These are phyloP conservation scores for Cladosporium sp. DNA, from an alignment of 2,329 filamentous ascomycete genomes.

Conservation along the genomic window DNA sequence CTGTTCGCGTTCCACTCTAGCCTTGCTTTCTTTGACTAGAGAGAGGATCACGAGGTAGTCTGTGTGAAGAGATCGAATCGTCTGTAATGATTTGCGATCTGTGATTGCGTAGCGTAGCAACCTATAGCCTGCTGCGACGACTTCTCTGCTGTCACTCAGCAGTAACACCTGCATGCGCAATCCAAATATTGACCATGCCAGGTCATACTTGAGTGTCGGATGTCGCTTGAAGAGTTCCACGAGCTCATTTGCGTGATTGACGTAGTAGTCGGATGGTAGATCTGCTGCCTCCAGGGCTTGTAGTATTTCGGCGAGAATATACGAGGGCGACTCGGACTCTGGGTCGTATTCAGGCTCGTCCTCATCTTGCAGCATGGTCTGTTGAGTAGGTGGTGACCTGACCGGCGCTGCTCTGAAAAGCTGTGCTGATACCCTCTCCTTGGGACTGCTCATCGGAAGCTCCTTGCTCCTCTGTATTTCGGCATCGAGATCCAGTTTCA, in stretches of 20 bases:
- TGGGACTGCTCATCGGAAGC: slow-evolving; percentile 45
- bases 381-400: slow-evolving; percentile 50
- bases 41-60: slow-evolving; percentile 92
- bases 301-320: slow-evolving; percentile 83
- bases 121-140: slow-evolving; percentile 90
- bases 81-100: slow-evolving; percentile 83
- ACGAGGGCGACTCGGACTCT: slow-evolving; percentile 81
- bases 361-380: slow-evolving; percentile 40
- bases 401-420: slow-evolving; percentile 58
- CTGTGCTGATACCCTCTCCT: slow-evolving; percentile 54
- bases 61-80: slow-evolving; percentile 82
- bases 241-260: slow-evolving; percentile 84
- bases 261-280: slow-evolving; percentile 91
- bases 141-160: slow-evolving; percentile 90
- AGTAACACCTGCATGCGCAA: slow-evolving; percentile 93
- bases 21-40: slow-evolving; percentile 91
- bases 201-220: slow-evolving; percentile 90
- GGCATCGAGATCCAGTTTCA: slow-evolving; percentile 59
- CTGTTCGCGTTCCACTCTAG: slow-evolving; percentile 95
- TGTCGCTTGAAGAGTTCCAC: slow-evolving; percentile 96
- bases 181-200: slow-evolving; percentile 95
- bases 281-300: slow-evolving; percentile 86
- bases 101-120: slow-evolving; percentile 94
- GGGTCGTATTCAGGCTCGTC: slow-evolving; percentile 63
- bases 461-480: slow-evolving; percentile 61